Evolutionary conservation across 306 rosid species (phyloP).

Genomic region (Coriaria nepalensis): DNA sequence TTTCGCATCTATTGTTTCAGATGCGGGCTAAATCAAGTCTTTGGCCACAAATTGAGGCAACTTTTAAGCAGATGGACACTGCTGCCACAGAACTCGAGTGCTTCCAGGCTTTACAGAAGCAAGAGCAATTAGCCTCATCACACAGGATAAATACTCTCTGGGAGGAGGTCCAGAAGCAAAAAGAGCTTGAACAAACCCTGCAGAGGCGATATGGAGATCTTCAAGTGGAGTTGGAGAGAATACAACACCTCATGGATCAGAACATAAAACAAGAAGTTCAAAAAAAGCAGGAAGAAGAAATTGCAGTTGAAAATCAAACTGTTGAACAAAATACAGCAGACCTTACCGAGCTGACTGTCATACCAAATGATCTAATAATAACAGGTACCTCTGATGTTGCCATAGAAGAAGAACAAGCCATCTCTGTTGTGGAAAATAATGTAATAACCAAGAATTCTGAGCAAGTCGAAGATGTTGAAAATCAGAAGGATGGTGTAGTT

Average conservation of each 20-base stretch:
- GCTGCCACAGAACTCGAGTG: conserved; percentile 87
- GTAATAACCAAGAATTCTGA: conserved; percentile 2
- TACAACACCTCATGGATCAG: conserved; percentile 31
- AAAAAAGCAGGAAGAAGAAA: conserved; percentile 32
- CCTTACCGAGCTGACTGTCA: conserved; percentile 5
- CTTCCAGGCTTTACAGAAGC: conserved; percentile 71
- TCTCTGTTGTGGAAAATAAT: conserved; percentile 5
- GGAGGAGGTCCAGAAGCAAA: conserved; percentile 77
- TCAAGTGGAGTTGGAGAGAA: conserved; percentile 41
- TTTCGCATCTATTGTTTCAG: conserved; percentile 24
- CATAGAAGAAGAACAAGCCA: conserved; percentile 10
- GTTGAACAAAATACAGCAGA: conserved; percentile 18
- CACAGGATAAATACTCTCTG: conserved; percentile 57
- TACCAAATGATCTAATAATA: conserved; percentile 18
- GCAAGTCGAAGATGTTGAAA: conserved; percentile 14
- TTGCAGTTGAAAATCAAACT: conserved; percentile 25
- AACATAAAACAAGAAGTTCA: conserved; percentile 22
- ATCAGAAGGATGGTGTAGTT: conserved; percentile 10
- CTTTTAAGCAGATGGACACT: conserved; percentile 74
- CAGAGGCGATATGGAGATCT: conserved; percentile 66
- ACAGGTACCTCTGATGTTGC: conserved; percentile 21
- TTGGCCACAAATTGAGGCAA: conserved; percentile 82
- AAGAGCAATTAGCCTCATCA: conserved; percentile 70
- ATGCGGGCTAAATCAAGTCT: conserved; percentile 52
- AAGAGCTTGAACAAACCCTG: conserved; percentile 61